Base-by-base conservation (phyloP, 2,329 filamentous ascomycete genomes). In the Elsinoe perseae region DNA sequence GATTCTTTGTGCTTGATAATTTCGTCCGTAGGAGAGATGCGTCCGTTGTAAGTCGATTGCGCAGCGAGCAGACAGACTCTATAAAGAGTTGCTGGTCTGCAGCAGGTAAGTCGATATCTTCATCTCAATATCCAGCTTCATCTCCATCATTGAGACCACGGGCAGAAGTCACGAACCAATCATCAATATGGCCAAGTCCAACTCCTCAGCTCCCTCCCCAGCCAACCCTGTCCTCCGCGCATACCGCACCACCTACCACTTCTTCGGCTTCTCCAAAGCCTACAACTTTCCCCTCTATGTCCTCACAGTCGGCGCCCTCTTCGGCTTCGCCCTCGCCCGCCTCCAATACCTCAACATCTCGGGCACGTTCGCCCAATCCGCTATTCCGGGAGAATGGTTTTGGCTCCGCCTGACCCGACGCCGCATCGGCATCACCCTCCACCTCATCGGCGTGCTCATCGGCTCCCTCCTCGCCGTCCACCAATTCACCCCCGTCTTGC, bases 281-380 rank as follows among this genome's bases (percentile, higher is more conserved):
- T 82, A 82, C 71, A 83, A 81, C 65, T 81, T 83, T 61, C 60
- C 70, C 34, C 70, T 84, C 2, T 84, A 27, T 50, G 59, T 76
- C 59, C 66, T 80, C 50, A 75, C 79, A 52, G 68, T 64, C 36
- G 76, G 76, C 2, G 69, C 69, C 1, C 64, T 80, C 4, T 54
- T 77, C 12, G 73, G 70, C 12, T 81, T 83, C 63, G 63, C 68
- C 3, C 69, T 82, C 14, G 70, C 75, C 2, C 75, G 77, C 5
- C 62, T 80, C 1, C 65, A 65, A 38, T 81, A 77, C 62, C 67
- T 83, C 56, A 66, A 77, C 65, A 72, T 79, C 43, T 38, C 27
- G 32, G 44, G 57, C 54, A 55, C 50, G 53, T 64, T 62, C 23
- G 34, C 36, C 16, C 42, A 27, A 23, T 59, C 59, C 27, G 66